phyloP scores from a whole-genome alignment of 352 stramenopile species.

The Pythium sp. region DNA sequence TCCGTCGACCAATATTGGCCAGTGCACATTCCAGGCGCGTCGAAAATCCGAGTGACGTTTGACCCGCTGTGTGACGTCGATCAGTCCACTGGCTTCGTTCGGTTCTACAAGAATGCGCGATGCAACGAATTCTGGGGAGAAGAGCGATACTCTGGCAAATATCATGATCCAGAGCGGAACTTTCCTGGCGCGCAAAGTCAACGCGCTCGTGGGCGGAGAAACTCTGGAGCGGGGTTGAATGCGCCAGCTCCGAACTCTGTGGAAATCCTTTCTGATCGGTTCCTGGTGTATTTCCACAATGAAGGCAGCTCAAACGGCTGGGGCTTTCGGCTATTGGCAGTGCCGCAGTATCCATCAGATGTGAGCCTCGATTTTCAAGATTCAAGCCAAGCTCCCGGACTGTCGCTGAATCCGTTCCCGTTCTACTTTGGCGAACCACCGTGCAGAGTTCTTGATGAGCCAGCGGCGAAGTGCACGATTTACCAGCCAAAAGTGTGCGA shows the following conservation, averaged over 20 bases:
- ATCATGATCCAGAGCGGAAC: slow-evolving; percentile 69
- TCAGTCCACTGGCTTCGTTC: slow-evolving; percentile 55
- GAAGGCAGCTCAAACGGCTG: slow-evolving; percentile 48
- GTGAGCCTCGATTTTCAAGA: not conserved
- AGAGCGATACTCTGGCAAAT: slow-evolving; percentile 67
- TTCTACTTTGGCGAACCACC: slow-evolving; percentile 74
- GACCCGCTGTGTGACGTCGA: slow-evolving; percentile 70
- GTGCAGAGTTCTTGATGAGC: slow-evolving; percentile 39
- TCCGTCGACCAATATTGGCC: slow-evolving; percentile 62
- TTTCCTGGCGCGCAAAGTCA: slow-evolving; percentile 71
- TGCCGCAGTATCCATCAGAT: slow-evolving; percentile 35
- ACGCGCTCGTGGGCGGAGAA: slow-evolving; percentile 35
- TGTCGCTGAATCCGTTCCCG: slow-evolving; percentile 48
- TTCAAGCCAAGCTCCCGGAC: not conserved
- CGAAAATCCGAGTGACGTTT: slow-evolving; percentile 72
- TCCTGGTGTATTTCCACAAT: slow-evolving; percentile 76
- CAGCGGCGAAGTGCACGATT: slow-evolving; percentile 59
- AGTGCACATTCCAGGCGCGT: slow-evolving; percentile 67
- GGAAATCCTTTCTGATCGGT: slow-evolving; percentile 64
- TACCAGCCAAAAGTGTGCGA: slow-evolving; percentile 52
- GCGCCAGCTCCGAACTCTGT: slow-evolving; percentile 24
- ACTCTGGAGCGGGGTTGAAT: slow-evolving; percentile 10
- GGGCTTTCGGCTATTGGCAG: slow-evolving; percentile 65
- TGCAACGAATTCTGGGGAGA: slow-evolving; percentile 74
- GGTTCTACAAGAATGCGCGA: slow-evolving; percentile 65